Conservation (phyloP, 179 eudicot species). For the Heliamphora pulchella region DNA sequence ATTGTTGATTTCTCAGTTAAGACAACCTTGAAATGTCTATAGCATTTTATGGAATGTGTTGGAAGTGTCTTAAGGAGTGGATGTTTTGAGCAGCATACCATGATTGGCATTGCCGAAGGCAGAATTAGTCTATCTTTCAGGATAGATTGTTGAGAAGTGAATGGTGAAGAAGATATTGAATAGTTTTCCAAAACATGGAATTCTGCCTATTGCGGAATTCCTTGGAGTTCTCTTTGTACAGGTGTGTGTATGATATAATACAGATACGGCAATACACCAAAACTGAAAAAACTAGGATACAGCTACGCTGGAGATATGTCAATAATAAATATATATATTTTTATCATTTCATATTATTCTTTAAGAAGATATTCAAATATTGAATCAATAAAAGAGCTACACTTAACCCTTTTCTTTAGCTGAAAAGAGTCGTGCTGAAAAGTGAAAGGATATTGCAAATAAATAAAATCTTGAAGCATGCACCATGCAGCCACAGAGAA, state of each 20-base stretch:
- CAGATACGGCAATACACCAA: not conserved
- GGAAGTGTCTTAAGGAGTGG: not conserved
- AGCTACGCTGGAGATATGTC: too few relatives aligned
- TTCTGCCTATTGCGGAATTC: conserved; percentile 1
- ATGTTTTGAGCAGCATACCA: conserved; percentile 3
- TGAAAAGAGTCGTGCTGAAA: not conserved
- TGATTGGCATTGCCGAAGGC: not conserved
- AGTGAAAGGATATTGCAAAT: too few relatives aligned
- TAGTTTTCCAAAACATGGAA: not conserved
- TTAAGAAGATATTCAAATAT: not conserved
- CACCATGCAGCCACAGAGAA: not conserved
- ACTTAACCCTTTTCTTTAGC: not conserved
- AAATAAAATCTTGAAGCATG: not conserved
- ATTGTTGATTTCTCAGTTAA: not conserved
- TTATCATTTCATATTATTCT: too few relatives aligned
- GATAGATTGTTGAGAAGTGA: not conserved
- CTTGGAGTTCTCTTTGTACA: not conserved
- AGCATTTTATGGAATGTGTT: not conserved
- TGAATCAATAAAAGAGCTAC: not conserved
- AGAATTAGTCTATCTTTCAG: not conserved
- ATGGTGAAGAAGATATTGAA: not conserved
- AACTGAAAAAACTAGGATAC: not conserved
- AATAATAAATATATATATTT: too few relatives aligned
- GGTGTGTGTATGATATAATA: not conserved
- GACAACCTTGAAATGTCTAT: not conserved